A percentile compares a stretch with the other conserved stretches of the same genome.
phyloP scores from a whole-genome alignment of 2,329 filamentous ascomycete species.

The Talaromyces amestolkiae region DNA sequence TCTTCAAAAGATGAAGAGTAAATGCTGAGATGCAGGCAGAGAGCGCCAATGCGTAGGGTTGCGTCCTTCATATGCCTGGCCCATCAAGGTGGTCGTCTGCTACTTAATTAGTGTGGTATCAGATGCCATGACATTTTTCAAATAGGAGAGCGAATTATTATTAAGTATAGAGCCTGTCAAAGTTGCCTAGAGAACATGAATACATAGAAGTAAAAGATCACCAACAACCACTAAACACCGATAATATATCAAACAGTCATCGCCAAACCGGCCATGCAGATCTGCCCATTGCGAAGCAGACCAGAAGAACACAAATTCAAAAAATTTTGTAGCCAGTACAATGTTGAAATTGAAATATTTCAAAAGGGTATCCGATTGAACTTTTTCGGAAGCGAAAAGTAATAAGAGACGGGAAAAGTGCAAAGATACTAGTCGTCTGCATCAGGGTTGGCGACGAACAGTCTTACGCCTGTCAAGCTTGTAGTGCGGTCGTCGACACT shows the following conservation, averaged over 20 bases:
- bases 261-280: conserved; percentile 14
- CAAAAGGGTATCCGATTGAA: conserved; percentile 17
- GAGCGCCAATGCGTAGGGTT: not conserved
- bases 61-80: too few relatives aligned
- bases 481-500: conserved; percentile 51
- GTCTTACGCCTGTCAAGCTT: conserved; percentile 46
- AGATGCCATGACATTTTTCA: not conserved
- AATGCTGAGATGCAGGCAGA: not conserved
- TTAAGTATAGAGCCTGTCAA: not conserved
- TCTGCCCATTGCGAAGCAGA: not conserved
- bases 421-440: conserved; percentile 28
- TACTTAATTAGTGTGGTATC: too few relatives aligned
- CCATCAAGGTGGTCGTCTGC: too few relatives aligned
- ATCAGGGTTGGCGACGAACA: conserved; percentile 51
- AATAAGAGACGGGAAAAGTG: not conserved
- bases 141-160: not conserved
- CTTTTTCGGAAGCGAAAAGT: conserved; percentile 9
- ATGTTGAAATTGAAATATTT: not conserved
- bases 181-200: not conserved
- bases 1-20: not conserved
- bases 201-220: conserved; percentile 2
- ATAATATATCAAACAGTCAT: not conserved
- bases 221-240: conserved; percentile 3
- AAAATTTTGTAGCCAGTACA: conserved; percentile 4
- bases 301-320: conserved; percentile 1